Percentiles rank a stretch among this genome's conserved stretches.
These are phyloP conservation scores for Sambucus nigra DNA, from an alignment of 129 eudicot species.

Conservation along the genomic window DNA sequence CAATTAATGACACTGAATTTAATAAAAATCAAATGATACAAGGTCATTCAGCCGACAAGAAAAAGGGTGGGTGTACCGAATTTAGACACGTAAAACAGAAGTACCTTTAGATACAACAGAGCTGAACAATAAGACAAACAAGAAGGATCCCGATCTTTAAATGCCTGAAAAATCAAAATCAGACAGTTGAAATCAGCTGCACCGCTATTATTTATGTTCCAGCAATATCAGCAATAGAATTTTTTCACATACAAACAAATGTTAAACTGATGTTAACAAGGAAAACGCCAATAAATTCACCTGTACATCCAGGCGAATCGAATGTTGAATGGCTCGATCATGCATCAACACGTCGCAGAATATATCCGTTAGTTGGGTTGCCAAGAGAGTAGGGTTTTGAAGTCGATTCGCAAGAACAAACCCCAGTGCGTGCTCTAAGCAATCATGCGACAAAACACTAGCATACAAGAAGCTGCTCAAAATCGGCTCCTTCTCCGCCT, in stretches of 20 bases:
- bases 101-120: conserved; percentile 56
- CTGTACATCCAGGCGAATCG: conserved; percentile 61
- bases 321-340: conserved; percentile 43
- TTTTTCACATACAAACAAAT: not conserved
- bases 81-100: conserved; percentile 1
- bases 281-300: conserved; percentile 18
- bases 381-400: conserved; percentile 55
- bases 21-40: no score
- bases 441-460: conserved; percentile 54
- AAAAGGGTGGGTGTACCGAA: not conserved
- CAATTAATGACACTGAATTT: not conserved
- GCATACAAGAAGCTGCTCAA: conserved; percentile 68
- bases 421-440: conserved; percentile 54
- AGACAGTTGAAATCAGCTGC: conserved; percentile 4
- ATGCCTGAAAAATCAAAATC: conserved; percentile 32
- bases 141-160: conserved; percentile 64
- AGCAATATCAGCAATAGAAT: conserved; percentile 2
- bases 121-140: conserved; percentile 66
- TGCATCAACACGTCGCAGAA: conserved; percentile 52
- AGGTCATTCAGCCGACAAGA: no score
- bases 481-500: conserved; percentile 77
- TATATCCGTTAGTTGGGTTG: conserved; percentile 59
- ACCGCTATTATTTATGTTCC: not conserved
- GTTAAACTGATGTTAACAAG: not conserved
- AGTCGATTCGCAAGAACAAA: conserved; percentile 63